Percentiles rank a stretch among this genome's conserved stretches.
phyloP scores from a whole-genome alignment of 2,329 filamentous ascomycete genomes.

The Tolypocladium sp. region DNA sequence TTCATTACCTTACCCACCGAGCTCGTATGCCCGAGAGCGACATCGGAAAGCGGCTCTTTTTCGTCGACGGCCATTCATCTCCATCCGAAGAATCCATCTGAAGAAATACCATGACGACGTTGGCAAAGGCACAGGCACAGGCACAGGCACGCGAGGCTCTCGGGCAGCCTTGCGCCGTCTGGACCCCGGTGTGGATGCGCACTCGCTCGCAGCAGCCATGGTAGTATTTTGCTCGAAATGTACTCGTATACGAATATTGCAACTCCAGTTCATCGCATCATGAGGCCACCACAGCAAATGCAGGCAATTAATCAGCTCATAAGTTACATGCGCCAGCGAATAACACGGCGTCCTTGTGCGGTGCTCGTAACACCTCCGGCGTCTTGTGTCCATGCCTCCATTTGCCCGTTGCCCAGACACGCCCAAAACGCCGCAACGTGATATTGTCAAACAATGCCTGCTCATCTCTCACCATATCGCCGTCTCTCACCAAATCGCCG shows the following conservation, averaged over 20 bases:
- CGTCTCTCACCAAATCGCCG: conserved; percentile 54
- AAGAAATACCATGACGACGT: background rate
- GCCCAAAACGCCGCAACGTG: background rate
- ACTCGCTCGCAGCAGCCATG: background rate
- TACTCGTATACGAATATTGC: background rate
- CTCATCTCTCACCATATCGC: conserved; percentile 41
- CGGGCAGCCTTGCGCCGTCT: background rate
- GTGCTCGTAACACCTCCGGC: background rate
- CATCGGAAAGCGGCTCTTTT: background rate
- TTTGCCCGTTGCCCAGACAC: background rate
- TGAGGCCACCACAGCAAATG: background rate
- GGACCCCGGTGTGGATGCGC: too few species aligned
- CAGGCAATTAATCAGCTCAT: background rate
- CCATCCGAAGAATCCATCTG: background rate
- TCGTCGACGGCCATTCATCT: background rate
- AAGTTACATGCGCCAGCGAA: background rate
- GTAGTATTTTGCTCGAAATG: background rate
- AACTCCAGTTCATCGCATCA: background rate
- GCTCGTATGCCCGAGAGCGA: background rate
- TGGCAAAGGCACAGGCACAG: background rate
- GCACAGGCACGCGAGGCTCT: background rate
- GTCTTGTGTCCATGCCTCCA: background rate
- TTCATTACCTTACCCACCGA: background rate
- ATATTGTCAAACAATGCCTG: background rate
- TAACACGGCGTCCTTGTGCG: background rate